A percentile compares a stretch with the other conserved stretches of the same genome.
These are phyloP conservation scores for Westerdykella aurantiaca DNA, from an alignment of 2,329 filamentous ascomycete species.

Conservation along the genomic window DNA sequence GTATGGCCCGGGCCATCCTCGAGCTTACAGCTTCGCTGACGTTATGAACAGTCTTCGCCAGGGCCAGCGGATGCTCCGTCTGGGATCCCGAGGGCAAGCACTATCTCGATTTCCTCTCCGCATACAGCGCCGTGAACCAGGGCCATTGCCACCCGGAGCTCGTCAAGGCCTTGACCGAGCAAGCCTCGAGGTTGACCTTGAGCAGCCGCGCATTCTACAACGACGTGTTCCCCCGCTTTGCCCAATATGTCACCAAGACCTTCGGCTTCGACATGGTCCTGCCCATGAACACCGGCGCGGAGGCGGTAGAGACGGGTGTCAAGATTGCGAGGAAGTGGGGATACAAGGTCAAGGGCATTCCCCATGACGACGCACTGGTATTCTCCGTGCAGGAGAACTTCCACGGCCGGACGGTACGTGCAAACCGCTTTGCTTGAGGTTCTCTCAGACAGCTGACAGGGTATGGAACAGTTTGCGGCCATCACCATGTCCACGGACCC, in stretches of 20 bases:
- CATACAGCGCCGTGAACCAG: slow-evolving; percentile 97
- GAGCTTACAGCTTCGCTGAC: not conserved
- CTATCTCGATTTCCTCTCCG: slow-evolving; percentile 96
- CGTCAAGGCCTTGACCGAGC: slow-evolving; percentile 81
- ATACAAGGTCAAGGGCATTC: slow-evolving; percentile 91
- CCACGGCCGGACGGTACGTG: slow-evolving; percentile 82
- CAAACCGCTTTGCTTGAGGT: not conserved
- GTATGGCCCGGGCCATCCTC: slow-evolving; percentile 14
- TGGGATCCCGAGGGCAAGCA: slow-evolving; percentile 93
- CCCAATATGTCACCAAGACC: slow-evolving; percentile 79
- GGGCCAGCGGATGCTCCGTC: slow-evolving; percentile 77
- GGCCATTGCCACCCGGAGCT: slow-evolving; percentile 97
- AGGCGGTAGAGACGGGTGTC: slow-evolving; percentile 91
- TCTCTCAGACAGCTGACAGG: not conserved
- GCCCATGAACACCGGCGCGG: slow-evolving; percentile 96
- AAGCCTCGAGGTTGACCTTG: slow-evolving; percentile 82
- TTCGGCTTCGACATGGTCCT: slow-evolving; percentile 98
- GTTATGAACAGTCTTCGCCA: slow-evolving; percentile 55
- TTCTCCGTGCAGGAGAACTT: slow-evolving; percentile 89
- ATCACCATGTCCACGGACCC: slow-evolving; percentile 94
- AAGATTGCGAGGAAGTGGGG: slow-evolving; percentile 98
- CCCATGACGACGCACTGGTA: slow-evolving; percentile 74
- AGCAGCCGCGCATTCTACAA: slow-evolving; percentile 97
- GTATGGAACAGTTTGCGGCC: slow-evolving; percentile 65
- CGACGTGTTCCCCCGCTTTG: slow-evolving; percentile 94